Evolutionary conservation across 1,139 yeast species (phyloP).

Genomic region (Candida sp.): DNA sequence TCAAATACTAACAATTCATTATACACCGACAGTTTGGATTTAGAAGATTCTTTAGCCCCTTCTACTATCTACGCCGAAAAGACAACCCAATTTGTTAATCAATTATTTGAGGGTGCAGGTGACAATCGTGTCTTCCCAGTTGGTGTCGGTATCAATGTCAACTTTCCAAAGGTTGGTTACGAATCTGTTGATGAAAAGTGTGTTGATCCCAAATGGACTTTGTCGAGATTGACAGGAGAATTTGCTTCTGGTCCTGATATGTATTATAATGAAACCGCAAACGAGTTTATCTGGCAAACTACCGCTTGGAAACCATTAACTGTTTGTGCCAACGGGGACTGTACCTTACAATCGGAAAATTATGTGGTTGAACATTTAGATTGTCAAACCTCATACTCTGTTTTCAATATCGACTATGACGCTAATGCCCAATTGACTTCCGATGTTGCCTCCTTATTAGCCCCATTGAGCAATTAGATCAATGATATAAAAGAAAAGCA

Average conservation of each 20-base stretch:
- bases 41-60: conserved; percentile 26
- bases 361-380: conserved; percentile 15
- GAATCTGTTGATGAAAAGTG: conserved; percentile 24
- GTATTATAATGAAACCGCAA: conserved; percentile 26
- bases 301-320: conserved; percentile 16
- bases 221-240: conserved; percentile 35
- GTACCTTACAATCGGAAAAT: conserved; percentile 35
- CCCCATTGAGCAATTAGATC: conserved; percentile 10
- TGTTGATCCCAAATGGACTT: conserved; percentile 29
- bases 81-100: conserved; percentile 29
- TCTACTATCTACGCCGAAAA: conserved; percentile 33
- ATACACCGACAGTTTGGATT: conserved; percentile 34
- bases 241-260: conserved; percentile 27
- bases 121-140: conserved; percentile 33
- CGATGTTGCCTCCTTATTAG: conserved; percentile 21
- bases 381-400: conserved; percentile 35
- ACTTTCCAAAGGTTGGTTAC: conserved; percentile 40
- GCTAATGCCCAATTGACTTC: conserved; percentile 27
- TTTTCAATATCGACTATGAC: conserved; percentile 41
- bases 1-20: conserved; percentile 42
- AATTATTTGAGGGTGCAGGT: conserved; percentile 29
- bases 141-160: conserved; percentile 40
- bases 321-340: conserved; percentile 31
- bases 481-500: neutral
- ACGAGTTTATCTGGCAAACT: conserved; percentile 16